A percentile compares a stretch with the other conserved stretches of the same genome.
Evolutionary conservation across 176 grass and related monocot species (phyloP).

Genomic region (Phoenix dactylifera): DNA sequence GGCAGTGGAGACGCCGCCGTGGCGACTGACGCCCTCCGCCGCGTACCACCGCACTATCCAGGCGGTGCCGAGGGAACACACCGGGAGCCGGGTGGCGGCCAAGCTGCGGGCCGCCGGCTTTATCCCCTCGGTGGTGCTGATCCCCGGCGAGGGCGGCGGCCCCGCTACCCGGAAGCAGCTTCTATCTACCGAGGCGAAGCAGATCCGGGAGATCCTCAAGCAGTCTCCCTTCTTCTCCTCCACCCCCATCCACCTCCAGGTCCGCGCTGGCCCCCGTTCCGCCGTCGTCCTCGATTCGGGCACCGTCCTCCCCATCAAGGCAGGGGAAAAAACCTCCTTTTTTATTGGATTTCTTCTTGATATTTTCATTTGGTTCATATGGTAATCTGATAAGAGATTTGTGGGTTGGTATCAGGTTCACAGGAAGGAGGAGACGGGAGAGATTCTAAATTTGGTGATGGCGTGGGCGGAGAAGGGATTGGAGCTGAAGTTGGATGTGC

Average conservation of each 20-base stretch:
- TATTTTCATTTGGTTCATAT: neutral
- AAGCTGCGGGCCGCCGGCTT: constrained; percentile 59
- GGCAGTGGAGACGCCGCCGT: constrained; percentile 10
- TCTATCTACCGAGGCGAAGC: constrained; percentile 59
- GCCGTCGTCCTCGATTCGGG: constrained; percentile 51
- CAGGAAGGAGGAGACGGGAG: constrained; percentile 51
- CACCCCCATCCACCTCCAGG: constrained; percentile 71
- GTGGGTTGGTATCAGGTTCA: constrained; percentile 44
- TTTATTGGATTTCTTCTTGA: neutral
- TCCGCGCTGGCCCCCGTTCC: constrained; percentile 65
- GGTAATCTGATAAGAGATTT: neutral
- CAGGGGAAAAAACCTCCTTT: neutral
- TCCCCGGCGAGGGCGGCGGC: constrained; percentile 17
- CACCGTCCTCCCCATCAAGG: constrained; percentile 78
- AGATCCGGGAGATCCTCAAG: constrained; percentile 72
- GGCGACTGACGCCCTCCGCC: constrained; percentile 21
- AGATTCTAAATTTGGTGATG: constrained; percentile 81
- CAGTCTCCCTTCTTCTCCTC: constrained; percentile 80
- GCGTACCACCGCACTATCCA: constrained; percentile 76
- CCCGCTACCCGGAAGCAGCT: constrained; percentile 16
- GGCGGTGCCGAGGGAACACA: constrained; percentile 55
- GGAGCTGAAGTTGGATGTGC: constrained; percentile 62
- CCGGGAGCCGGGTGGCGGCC: constrained; percentile 39
- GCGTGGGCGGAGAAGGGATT: constrained; percentile 64
- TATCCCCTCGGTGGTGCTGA: constrained; percentile 61